Conservation (phyloP, 1,284 basidiomycete genomes). For the Heterobasidion irregulare region DNA sequence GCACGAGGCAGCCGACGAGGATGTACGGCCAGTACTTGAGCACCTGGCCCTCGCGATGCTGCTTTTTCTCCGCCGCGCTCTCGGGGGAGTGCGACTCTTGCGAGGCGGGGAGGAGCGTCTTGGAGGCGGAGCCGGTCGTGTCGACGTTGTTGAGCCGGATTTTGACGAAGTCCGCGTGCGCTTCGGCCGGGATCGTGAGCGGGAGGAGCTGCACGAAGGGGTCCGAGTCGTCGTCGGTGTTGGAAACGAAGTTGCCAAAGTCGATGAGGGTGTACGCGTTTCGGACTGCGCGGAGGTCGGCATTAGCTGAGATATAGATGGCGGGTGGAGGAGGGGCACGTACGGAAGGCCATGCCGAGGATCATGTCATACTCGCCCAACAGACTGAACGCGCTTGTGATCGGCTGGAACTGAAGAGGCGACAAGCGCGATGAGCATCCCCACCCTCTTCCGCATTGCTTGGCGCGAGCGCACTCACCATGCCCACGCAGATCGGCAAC, state of each 20-base stretch:
- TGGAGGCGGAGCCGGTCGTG: constrained; percentile 13
- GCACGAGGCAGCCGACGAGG: constrained; percentile 50
- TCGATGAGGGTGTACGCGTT: constrained; percentile 26
- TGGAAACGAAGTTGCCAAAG: constrained; percentile 26
- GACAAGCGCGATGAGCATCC: constrained; percentile 52
- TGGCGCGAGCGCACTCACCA: constrained; percentile 47
- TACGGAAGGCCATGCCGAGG: constrained; percentile 28
- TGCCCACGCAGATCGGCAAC: constrained; percentile 49
- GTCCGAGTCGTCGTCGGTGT: constrained; percentile 12
- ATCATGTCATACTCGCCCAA: constrained; percentile 68
- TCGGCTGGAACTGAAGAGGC: constrained; percentile 72
- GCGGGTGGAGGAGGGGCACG: constrained; percentile 4
- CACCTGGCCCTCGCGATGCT: constrained; percentile 47
- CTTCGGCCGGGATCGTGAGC: constrained; percentile 17
- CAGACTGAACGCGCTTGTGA: constrained; percentile 69
- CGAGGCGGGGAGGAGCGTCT: constrained; percentile 49
- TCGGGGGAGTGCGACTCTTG: constrained; percentile 60
- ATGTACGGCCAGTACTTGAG: constrained; percentile 74
- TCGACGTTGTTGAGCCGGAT: constrained; percentile 18
- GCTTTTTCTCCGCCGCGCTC: constrained; percentile 51
- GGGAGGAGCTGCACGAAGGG: constrained; percentile 27
- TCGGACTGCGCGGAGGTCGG: constrained; percentile 17
- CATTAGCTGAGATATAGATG: not conserved
- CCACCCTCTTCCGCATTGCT: constrained; percentile 21
- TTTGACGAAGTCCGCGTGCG: constrained; percentile 23